Evolutionary conservation across 2,329 filamentous ascomycete species (phyloP).

Genomic region (Teratosphaeriaceae sp.): DNA sequence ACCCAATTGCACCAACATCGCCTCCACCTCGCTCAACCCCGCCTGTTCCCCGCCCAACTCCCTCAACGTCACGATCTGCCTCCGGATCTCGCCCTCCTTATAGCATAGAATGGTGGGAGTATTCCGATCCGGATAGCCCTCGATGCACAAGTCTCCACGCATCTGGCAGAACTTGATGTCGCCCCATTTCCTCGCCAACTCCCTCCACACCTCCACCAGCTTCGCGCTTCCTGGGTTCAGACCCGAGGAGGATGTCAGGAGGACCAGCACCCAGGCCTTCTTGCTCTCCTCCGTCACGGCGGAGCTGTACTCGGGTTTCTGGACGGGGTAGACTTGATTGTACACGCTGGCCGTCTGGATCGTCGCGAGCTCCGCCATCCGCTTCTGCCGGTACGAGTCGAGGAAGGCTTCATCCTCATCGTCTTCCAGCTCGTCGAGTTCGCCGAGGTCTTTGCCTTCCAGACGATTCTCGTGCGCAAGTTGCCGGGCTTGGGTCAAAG

Average conservation of each 20-base stretch:
- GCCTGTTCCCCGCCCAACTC: slow-evolving; percentile 69
- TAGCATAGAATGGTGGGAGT: slow-evolving; percentile 93
- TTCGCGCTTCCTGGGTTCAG: slow-evolving; percentile 81
- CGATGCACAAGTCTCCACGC: slow-evolving; percentile 83
- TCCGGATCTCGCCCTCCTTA: slow-evolving; percentile 83
- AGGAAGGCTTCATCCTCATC: slow-evolving; percentile 92
- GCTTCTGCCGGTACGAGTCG: slow-evolving; percentile 78
- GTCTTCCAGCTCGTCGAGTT: slow-evolving; percentile 89
- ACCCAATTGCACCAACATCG: slow-evolving; percentile 72
- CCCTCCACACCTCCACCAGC: slow-evolving; percentile 76
- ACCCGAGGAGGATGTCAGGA: slow-evolving; percentile 70
- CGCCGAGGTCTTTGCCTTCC: slow-evolving; percentile 90
- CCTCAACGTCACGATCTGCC: slow-evolving; percentile 82
- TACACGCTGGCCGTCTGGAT: slow-evolving; percentile 72
- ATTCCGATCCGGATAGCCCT: slow-evolving; percentile 91
- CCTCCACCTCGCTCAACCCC: slow-evolving; percentile 65
- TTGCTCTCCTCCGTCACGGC: slow-evolving; percentile 89
- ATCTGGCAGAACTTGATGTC: slow-evolving; percentile 99
- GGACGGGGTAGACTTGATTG: slow-evolving; percentile 85
- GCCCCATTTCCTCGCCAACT: slow-evolving; percentile 76
- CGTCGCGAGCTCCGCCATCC: slow-evolving; percentile 71
- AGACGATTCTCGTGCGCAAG: slow-evolving; percentile 87
- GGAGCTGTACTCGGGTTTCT: slow-evolving; percentile 86
- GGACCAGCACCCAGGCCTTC: slow-evolving; percentile 62
- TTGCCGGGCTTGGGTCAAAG: slow-evolving; percentile 72